Evolutionary conservation across 2,329 filamentous ascomycete species (phyloP).

Genomic region (Colletotrichum kahawae): DNA sequence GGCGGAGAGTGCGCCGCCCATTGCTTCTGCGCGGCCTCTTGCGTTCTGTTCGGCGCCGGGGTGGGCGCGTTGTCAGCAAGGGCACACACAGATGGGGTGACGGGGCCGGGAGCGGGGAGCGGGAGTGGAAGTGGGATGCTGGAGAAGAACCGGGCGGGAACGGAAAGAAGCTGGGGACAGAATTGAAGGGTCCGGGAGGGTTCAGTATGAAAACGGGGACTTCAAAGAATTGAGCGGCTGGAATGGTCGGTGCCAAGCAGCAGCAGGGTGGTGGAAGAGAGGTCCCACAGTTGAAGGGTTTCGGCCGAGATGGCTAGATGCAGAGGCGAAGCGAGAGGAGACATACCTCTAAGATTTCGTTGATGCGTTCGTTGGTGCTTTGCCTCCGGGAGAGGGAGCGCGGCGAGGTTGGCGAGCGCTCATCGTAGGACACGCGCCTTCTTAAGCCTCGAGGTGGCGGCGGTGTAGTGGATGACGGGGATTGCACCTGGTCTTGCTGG

Average conservation of each 20-base stretch:
- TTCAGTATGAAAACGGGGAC: background rate
- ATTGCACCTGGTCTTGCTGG: background rate
- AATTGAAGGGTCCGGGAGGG: background rate
- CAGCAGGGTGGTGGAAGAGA: background rate
- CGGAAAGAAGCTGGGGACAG: background rate
- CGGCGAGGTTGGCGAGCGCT: background rate
- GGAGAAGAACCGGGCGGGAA: background rate
- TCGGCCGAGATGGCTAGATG: background rate
- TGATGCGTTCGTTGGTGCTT: conserved; percentile 44
- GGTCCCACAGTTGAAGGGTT: background rate
- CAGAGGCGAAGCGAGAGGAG: background rate
- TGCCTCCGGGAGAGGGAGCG: conserved; percentile 13
- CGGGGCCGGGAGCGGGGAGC: background rate
- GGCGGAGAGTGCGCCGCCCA: conserved; percentile 32
- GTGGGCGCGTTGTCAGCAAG: background rate
- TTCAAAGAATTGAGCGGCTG: background rate
- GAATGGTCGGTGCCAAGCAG: background rate
- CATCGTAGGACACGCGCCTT: conserved; percentile 17
- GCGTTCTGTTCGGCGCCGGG: conserved; percentile 36
- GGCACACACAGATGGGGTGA: background rate
- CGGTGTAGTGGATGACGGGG: background rate
- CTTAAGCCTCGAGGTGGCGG: conserved; percentile 7
- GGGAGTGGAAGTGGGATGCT: background rate
- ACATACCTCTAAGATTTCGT: conserved; percentile 51
- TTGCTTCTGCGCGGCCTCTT: conserved; percentile 46